A percentile compares a stretch with the other conserved stretches of the same genome.
phyloP scores from a whole-genome alignment of 305 asterid species.

The Fraxinus latifolia region DNA sequence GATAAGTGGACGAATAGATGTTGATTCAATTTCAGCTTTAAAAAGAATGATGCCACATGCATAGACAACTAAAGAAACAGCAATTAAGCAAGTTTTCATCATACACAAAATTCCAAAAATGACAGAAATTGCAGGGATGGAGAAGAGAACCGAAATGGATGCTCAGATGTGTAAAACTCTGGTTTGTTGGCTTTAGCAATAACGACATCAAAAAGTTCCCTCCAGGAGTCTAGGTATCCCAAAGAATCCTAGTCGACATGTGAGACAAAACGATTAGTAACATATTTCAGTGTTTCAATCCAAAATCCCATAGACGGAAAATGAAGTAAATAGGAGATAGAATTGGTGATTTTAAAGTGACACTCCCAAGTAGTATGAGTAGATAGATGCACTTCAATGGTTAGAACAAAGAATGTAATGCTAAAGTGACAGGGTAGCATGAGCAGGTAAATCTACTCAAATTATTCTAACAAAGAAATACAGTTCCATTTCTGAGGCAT shows the following conservation, averaged over 20 bases:
- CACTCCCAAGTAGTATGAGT: slow-evolving; percentile 10
- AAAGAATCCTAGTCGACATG: slow-evolving; percentile 56
- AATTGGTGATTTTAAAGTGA: background rate
- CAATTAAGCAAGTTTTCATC: slow-evolving; percentile 8
- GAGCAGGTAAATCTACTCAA: slow-evolving; percentile 14
- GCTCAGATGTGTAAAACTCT: slow-evolving; percentile 93
- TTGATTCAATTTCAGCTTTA: background rate
- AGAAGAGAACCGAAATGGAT: slow-evolving; percentile 75
- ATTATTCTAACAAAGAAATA: background rate
- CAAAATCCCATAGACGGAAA: slow-evolving; percentile 6
- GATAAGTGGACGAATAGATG: background rate
- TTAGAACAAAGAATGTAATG: background rate
- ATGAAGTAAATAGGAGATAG: background rate
- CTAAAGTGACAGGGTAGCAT: background rate
- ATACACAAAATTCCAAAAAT: slow-evolving; percentile 12
- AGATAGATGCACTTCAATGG: slow-evolving; percentile 13
- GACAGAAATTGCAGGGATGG: slow-evolving; percentile 16
- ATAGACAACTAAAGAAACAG: slow-evolving; percentile 10
- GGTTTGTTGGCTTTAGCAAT: slow-evolving; percentile 97
- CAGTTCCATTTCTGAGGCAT: background rate
- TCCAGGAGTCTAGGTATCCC: slow-evolving; percentile 81
- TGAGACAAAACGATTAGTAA: slow-evolving; percentile 21
- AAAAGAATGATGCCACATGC: background rate
- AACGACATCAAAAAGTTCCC: slow-evolving; percentile 91
- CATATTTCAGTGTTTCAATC: background rate